Conservation (phyloP, 2,329 filamentous ascomycete genomes). For the Exophiala aquamarina region DNA sequence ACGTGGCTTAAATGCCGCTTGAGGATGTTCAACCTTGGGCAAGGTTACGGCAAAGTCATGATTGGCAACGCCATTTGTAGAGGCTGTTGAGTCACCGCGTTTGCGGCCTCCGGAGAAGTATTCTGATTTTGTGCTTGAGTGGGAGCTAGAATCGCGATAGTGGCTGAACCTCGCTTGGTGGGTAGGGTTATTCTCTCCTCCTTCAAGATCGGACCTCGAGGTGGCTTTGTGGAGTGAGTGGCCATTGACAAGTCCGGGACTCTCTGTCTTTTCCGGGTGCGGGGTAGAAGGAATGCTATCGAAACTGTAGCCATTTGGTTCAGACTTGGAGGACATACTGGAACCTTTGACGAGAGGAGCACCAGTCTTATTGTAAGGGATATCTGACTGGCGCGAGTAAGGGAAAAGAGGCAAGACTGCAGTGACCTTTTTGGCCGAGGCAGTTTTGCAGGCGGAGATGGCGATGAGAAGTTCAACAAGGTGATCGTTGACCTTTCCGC, state of each 20-base stretch:
- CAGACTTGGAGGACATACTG: conserved; percentile 37
- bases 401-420: conserved; percentile 94
- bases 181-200: conserved; percentile 48
- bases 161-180: conserved; percentile 42
- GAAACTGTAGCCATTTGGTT: conserved; percentile 69
- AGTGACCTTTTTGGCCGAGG: conserved; percentile 88
- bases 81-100: conserved; percentile 23
- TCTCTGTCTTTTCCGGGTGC: conserved; percentile 68
- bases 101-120: conserved; percentile 32
- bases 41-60: conserved; percentile 50
- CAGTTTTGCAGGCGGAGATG: conserved; percentile 95
- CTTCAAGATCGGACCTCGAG: conserved; percentile 64
- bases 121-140: conserved; percentile 34
- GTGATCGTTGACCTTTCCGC: conserved; percentile 91
- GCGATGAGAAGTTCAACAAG: conserved; percentile 96
- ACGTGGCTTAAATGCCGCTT: conserved; percentile 71
- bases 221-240: conserved; percentile 72
- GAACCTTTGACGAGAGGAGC: conserved; percentile 77
- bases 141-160: conserved; percentile 38
- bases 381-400: conserved; percentile 92
- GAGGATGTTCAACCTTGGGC: conserved; percentile 27
- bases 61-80: conserved; percentile 54
- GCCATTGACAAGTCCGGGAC: conserved; percentile 64
- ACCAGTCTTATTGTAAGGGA: conserved; percentile 94
- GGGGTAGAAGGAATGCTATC: conserved; percentile 90